Percentiles rank a stretch among this genome's conserved stretches.
Conservation (phyloP, 495 filamentous ascomycete genomes). For the Aspergillus nidulans region DNA sequence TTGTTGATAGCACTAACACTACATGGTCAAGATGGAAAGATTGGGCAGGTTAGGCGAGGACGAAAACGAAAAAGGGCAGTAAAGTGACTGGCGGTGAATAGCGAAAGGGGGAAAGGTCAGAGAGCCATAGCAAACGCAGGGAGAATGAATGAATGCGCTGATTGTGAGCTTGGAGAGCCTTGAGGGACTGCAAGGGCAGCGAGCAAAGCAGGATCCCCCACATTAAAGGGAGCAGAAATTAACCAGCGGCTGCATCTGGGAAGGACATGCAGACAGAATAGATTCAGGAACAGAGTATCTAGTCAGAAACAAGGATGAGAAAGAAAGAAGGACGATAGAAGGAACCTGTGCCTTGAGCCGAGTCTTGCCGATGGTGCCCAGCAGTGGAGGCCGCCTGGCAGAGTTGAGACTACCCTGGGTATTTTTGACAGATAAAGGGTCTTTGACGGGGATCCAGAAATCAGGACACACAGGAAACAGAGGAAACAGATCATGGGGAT, state of each 20-base stretch:
- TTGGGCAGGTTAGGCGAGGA: conserved; percentile 2
- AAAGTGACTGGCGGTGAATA: conserved; percentile 54
- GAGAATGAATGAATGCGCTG: background rate
- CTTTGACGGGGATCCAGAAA: background rate
- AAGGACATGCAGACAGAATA: background rate
- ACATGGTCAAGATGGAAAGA: conserved; percentile 8
- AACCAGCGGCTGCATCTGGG: background rate
- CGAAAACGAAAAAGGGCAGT: conserved; percentile 2
- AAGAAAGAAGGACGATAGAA: background rate
- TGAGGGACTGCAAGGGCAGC: conserved; percentile 9
- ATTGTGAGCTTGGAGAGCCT: background rate
- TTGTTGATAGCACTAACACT: conserved; percentile 1
- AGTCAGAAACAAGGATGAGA: background rate
- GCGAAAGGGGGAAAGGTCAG: background rate
- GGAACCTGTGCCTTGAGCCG: conserved; percentile 8
- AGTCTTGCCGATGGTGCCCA: conserved; percentile 13
- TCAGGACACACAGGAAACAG: too few relatives aligned
- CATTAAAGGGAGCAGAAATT: background rate
- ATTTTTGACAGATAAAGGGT: background rate
- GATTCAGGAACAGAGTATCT: background rate
- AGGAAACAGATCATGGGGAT: conserved; percentile 2
- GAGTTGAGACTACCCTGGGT: background rate
- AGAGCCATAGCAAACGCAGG: conserved; percentile 16
- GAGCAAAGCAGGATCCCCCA: background rate
- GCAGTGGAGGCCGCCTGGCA: conserved; percentile 5